Percentiles rank a stretch among this genome's conserved stretches.
phyloP scores from a whole-genome alignment of 2,329 filamentous ascomycete genomes.

The Pseudogymnoascus sp. region DNA sequence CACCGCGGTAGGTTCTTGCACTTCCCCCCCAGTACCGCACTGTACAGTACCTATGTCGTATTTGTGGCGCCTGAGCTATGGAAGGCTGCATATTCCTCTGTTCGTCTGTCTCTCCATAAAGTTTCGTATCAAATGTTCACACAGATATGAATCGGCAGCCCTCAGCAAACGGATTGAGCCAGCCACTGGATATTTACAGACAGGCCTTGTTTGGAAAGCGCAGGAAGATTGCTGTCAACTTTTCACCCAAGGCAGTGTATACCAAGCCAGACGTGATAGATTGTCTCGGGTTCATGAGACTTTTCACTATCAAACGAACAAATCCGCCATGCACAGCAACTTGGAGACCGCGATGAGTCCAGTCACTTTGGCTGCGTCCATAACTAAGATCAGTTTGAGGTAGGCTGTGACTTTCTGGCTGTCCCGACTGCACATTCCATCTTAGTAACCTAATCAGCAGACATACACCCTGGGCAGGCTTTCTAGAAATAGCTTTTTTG shows the following conservation, averaged over 20 bases:
- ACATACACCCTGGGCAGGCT: background rate
- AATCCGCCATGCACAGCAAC: background rate
- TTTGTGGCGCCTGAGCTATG: constrained; percentile 3
- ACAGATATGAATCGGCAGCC: background rate
- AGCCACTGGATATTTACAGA: background rate
- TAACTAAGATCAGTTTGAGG: background rate
- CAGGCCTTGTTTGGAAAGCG: background rate
- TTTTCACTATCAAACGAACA: background rate
- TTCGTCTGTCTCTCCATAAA: background rate
- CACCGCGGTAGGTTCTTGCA: background rate
- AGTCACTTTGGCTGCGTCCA: background rate
- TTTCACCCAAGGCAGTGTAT: background rate
- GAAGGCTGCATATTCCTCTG: background rate
- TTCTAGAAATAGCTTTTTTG: background rate
- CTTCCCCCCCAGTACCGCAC: background rate
- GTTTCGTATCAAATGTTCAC: background rate
- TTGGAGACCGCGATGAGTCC: background rate
- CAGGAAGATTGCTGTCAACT: background rate
- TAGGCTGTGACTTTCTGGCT: background rate
- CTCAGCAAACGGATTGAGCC: background rate
- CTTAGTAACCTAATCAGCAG: background rate
- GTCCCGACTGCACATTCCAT: background rate
- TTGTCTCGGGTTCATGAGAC: background rate
- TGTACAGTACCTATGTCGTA: background rate
- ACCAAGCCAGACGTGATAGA: background rate